Evolutionary conservation across 83 land plant species (phyloP).

Genomic region (Diphasiastrum complanatum): DNA sequence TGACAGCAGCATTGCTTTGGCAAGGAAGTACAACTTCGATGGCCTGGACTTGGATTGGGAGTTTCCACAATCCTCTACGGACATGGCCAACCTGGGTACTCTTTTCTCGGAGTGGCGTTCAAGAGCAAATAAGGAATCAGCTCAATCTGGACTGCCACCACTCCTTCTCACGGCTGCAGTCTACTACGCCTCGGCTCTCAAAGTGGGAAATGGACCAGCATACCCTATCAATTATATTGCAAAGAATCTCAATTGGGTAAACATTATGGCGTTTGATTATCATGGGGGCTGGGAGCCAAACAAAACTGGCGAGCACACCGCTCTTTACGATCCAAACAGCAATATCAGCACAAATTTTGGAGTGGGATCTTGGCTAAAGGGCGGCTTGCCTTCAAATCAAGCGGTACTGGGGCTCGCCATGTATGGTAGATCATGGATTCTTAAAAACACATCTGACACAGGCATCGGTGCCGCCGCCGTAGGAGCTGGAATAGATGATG

Average conservation of each 20-base stretch:
- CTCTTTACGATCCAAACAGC: slow-evolving; percentile 32
- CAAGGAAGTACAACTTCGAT: slow-evolving; percentile 33
- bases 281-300: slow-evolving; percentile 21
- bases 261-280: slow-evolving; percentile 38
- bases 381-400: slow-evolving; percentile 31
- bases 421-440: slow-evolving; percentile 41
- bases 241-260: slow-evolving; percentile 39
- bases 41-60: slow-evolving; percentile 66
- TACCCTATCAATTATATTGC: slow-evolving; percentile 35
- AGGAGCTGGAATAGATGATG: slow-evolving; percentile 18
- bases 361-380: slow-evolving; percentile 30
- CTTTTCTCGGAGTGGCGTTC: slow-evolving; percentile 45
- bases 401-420: slow-evolving; percentile 46
- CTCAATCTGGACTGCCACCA: neutral
- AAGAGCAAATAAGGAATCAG: slow-evolving; percentile 32
- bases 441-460: slow-evolving; percentile 16
- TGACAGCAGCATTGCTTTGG: slow-evolving; percentile 36
- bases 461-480: slow-evolving; percentile 38
- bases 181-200: slow-evolving; percentile 45
- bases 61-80: slow-evolving; percentile 19
- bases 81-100: slow-evolving; percentile 31
- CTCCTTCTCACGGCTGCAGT: slow-evolving; percentile 61
- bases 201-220: too few relatives aligned
- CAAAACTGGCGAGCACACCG: slow-evolving; percentile 36
- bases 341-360: slow-evolving; percentile 27